Evolutionary conservation across 1,284 basidiomycete genomes (phyloP).

Genomic region (Apiotrichum montevideense): DNA sequence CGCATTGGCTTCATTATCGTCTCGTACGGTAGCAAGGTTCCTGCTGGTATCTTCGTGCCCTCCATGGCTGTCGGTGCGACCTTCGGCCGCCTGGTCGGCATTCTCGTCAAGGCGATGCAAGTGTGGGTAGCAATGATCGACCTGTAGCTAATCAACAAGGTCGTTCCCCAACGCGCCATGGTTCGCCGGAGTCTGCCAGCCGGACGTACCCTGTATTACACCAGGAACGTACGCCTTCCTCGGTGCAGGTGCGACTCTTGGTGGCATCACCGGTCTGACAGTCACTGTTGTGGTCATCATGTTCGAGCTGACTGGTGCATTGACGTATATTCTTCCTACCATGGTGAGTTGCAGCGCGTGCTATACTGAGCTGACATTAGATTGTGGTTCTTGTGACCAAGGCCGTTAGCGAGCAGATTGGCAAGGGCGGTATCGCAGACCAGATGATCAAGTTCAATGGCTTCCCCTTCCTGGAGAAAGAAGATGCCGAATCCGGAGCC

Average conservation of each 20-base stretch:
- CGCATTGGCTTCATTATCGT: conserved; percentile 81
- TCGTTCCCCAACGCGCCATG: conserved; percentile 75
- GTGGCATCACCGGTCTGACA: conserved; percentile 93
- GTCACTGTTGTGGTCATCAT: conserved; percentile 99
- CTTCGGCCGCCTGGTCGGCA: conserved; percentile 92
- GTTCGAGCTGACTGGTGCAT: conserved; percentile 96
- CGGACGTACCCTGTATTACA: conserved; percentile 92
- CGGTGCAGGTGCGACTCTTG: conserved; percentile 88
- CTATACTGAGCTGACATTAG: conserved; percentile 69
- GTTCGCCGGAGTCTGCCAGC: conserved; percentile 75
- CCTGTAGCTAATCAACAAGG: conserved; percentile 47
- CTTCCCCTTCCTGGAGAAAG: conserved; percentile 81
- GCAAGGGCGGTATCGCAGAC: conserved; percentile 89
- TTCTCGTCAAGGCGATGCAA: conserved; percentile 87
- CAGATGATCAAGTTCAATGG: conserved; percentile 97
- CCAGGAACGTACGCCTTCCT: conserved; percentile 96
- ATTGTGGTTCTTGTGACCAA: conserved; percentile 95
- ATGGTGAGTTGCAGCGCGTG: conserved; percentile 84
- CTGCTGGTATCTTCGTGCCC: conserved; percentile 94
- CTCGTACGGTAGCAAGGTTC: conserved; percentile 94
- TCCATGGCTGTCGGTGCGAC: conserved; percentile 97
- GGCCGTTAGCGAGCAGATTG: conserved; percentile 92
- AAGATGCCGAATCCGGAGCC: conserved; percentile 86
- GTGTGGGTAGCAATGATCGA: conserved; percentile 52
- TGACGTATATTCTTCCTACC: conserved; percentile 95